phyloP scores from a whole-genome alignment of 768 basidiomycete genomes.

The Podaxis sp. region DNA sequence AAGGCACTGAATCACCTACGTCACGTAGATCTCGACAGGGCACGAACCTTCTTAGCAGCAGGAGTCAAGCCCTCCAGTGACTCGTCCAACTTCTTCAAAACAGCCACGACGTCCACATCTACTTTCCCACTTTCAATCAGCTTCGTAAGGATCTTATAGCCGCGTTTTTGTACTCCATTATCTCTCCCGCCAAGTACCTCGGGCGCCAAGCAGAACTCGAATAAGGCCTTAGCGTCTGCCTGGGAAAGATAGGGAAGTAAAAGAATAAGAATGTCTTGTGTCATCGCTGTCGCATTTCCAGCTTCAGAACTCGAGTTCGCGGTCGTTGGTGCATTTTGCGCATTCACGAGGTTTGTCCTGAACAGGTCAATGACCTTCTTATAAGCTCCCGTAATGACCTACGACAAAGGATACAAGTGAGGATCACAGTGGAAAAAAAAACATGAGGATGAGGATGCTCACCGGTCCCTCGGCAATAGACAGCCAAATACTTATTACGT shows the following conservation, averaged over 20 bases:
- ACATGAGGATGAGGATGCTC: conserved; percentile 12
- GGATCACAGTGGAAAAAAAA: neutral
- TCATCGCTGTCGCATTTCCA: conserved; percentile 53
- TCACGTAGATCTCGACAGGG: neutral
- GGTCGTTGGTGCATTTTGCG: conserved; percentile 25
- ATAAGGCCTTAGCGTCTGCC: conserved; percentile 57
- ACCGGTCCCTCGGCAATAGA: conserved; percentile 73
- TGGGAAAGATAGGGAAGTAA: conserved; percentile 71
- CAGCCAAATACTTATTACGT: conserved; percentile 85
- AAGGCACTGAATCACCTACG: conserved; percentile 5
- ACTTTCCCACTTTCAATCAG: conserved; percentile 64
- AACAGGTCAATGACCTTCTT: conserved; percentile 71
- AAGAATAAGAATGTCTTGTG: conserved; percentile 82
- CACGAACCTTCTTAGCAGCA: conserved; percentile 79
- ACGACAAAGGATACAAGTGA: neutral
- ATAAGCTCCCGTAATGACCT: conserved; percentile 44
- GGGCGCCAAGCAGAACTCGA: conserved; percentile 61
- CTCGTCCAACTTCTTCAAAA: conserved; percentile 63
- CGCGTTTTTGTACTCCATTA: conserved; percentile 91
- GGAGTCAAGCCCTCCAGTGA: conserved; percentile 61
- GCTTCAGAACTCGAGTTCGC: conserved; percentile 30
- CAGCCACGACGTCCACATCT: conserved; percentile 45
- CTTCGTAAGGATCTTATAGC: conserved; percentile 82
- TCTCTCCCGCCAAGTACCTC: conserved; percentile 74
- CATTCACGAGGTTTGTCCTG: conserved; percentile 51